phyloP scores from a whole-genome alignment of 1,284 basidiomycete genomes.

The Puccinia polysora region DNA sequence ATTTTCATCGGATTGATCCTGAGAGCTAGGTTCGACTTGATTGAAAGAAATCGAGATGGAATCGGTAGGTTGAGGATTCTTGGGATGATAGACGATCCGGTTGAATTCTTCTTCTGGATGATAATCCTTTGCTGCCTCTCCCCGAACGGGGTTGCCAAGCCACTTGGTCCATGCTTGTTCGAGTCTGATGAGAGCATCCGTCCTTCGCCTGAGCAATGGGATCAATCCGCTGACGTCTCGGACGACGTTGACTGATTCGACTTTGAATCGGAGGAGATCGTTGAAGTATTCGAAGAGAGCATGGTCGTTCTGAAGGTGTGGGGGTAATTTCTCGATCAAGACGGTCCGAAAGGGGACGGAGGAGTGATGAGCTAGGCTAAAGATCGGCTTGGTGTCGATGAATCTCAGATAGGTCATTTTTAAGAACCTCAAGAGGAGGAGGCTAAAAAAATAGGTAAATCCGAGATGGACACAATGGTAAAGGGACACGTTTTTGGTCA shows the following conservation, averaged over 20 bases:
- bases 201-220: slow-evolving; percentile 47
- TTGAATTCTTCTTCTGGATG: slow-evolving; percentile 19
- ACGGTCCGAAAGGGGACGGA: slow-evolving; percentile 51
- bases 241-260: slow-evolving; percentile 50
- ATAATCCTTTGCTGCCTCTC: slow-evolving; percentile 14
- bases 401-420: slow-evolving; percentile 50
- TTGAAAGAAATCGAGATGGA: neutral
- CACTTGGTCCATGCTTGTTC: slow-evolving; percentile 46
- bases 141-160: slow-evolving; percentile 30
- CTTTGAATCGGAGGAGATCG: slow-evolving; percentile 43
- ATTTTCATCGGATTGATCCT: neutral
- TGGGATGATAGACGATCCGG: slow-evolving; percentile 13
- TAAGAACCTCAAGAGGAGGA: slow-evolving; percentile 50
- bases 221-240: slow-evolving; percentile 49
- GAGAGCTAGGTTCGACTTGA: neutral
- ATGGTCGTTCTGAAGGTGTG: slow-evolving; percentile 50
- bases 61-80: neutral
- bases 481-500: slow-evolving; percentile 44
- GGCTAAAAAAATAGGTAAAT: slow-evolving; percentile 50
- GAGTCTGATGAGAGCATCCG: slow-evolving; percentile 47
- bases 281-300: slow-evolving; percentile 51
- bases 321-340: slow-evolving; percentile 50
- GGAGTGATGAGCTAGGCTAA: slow-evolving; percentile 50
- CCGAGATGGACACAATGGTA: slow-evolving; percentile 52
- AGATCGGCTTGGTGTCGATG: slow-evolving; percentile 50